Percentiles rank a stretch among this genome's conserved stretches.
Conservation (phyloP, 768 basidiomycete genomes). For the Xanthoconium stramineum region DNA sequence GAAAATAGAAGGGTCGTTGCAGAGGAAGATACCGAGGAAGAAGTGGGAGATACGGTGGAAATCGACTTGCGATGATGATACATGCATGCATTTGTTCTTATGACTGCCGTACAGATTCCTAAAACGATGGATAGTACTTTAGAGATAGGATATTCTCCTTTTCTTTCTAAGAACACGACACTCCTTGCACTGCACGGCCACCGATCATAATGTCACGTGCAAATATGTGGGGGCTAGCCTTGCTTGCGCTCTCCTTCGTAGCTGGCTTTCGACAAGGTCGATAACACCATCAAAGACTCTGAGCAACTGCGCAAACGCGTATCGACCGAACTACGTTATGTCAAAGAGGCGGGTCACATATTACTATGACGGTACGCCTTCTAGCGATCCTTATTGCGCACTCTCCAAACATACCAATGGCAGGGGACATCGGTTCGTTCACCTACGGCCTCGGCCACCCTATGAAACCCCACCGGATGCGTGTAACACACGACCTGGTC, state of each 20-base stretch:
- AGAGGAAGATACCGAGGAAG: conserved; percentile 65
- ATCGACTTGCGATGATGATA: conserved; percentile 52
- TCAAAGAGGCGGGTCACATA: conserved; percentile 74
- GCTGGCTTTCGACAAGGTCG: background rate
- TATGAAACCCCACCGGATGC: conserved; percentile 96
- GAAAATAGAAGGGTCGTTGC: conserved; percentile 43
- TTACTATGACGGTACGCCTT: conserved; percentile 68
- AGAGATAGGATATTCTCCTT: conserved; percentile 8
- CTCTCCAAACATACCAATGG: background rate
- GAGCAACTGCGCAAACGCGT: background rate
- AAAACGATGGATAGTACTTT: conserved; percentile 1
- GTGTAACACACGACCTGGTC: conserved; percentile 90
- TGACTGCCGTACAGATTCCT: background rate
- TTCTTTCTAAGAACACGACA: background rate
- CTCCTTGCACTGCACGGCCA: background rate
- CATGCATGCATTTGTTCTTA: background rate
- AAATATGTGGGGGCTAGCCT: background rate
- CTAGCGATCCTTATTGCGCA: background rate
- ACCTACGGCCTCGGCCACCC: conserved; percentile 87
- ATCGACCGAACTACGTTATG: conserved; percentile 38
- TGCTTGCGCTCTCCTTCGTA: background rate
- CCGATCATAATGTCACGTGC: conserved; percentile 16
- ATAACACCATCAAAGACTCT: background rate
- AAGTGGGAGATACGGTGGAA: conserved; percentile 77
- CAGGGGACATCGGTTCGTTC: conserved; percentile 71